Conservation (phyloP, 495 filamentous ascomycete species). For the Xylaria sp. region DNA sequence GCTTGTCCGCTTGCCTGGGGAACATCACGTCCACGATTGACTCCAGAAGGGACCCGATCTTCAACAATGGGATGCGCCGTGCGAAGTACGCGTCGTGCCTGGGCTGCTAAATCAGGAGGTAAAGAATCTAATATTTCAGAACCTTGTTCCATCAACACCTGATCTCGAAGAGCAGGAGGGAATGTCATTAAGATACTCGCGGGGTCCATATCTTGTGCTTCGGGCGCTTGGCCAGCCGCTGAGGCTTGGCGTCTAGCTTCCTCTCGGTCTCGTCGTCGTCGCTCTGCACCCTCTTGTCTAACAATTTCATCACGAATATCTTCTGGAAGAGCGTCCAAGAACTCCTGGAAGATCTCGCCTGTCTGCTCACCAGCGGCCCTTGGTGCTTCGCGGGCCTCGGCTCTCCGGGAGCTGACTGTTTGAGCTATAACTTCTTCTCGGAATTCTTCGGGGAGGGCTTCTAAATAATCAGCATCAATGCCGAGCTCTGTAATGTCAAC, state of each 20-base stretch:
- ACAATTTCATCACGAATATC: conserved; percentile 91
- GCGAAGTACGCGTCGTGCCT: conserved; percentile 71
- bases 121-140: conserved; percentile 87
- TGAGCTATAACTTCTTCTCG: conserved; percentile 94
- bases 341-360: conserved; percentile 85
- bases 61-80: conserved; percentile 33
- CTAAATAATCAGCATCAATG: conserved; percentile 92
- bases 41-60: conserved; percentile 35
- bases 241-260: conserved; percentile 64
- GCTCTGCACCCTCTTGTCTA: conserved; percentile 85
- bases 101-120: conserved; percentile 81
- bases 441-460: conserved; percentile 92
- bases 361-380: conserved; percentile 76
- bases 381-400: conserved; percentile 69
- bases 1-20: conserved; percentile 39
- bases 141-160: conserved; percentile 88
- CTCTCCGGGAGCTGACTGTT: conserved; percentile 81
- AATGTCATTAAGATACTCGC: conserved; percentile 92
- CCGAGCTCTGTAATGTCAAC: conserved; percentile 92
- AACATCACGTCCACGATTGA: conserved; percentile 37
- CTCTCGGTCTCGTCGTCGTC: conserved; percentile 87
- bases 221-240: conserved; percentile 57
- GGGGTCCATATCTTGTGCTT: conserved; percentile 86
- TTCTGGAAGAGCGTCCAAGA: conserved; percentile 87
- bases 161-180: conserved; percentile 81